Percentiles rank a stretch among this genome's conserved stretches.
Evolutionary conservation across 2,329 filamentous ascomycete genomes (phyloP).

Genomic region (Microcyclospora pomicola): DNA sequence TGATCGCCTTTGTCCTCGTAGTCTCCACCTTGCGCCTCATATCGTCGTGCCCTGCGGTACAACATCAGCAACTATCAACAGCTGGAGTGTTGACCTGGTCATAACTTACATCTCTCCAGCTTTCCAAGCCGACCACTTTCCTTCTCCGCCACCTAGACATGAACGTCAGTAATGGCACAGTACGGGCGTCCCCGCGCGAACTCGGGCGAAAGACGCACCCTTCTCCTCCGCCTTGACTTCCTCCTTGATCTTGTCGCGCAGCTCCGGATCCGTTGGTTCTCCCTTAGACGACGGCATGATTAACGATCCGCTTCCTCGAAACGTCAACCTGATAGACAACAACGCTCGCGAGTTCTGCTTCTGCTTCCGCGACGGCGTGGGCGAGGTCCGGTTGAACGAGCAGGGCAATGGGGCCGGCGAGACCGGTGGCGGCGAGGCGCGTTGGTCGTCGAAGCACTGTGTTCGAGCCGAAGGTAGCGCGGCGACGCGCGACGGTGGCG

Average conservation of each 20-base stretch:
- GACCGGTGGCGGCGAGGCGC: neutral
- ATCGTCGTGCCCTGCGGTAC: constrained; percentile 10
- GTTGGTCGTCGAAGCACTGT: constrained; percentile 1
- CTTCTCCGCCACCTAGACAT: constrained; percentile 16
- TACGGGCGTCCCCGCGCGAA: too few relatives aligned
- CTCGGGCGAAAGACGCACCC: constrained; percentile 8
- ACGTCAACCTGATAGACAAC: too few relatives aligned
- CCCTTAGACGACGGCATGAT: constrained; percentile 21
- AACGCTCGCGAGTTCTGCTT: too few relatives aligned
- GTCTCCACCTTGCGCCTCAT: constrained; percentile 19
- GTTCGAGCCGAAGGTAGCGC: neutral
- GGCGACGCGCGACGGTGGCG: too few relatives aligned
- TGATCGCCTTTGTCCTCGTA: constrained; percentile 20
- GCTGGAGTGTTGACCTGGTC: neutral
- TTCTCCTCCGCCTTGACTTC: constrained; percentile 22
- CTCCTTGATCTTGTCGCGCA: constrained; percentile 21
- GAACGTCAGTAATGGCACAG: neutral
- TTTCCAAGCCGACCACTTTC: constrained; percentile 21
- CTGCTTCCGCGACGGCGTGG: too few relatives aligned
- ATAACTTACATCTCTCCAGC: constrained; percentile 14
- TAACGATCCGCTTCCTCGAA: too few relatives aligned
- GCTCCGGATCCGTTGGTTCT: constrained; percentile 20
- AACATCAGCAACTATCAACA: neutral
- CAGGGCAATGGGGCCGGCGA: too few relatives aligned
- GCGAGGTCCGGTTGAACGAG: too few relatives aligned